These are phyloP conservation scores for Rauvolfia tetraphylla DNA, from an alignment of 257 asterid genomes.

Conservation along the genomic window DNA sequence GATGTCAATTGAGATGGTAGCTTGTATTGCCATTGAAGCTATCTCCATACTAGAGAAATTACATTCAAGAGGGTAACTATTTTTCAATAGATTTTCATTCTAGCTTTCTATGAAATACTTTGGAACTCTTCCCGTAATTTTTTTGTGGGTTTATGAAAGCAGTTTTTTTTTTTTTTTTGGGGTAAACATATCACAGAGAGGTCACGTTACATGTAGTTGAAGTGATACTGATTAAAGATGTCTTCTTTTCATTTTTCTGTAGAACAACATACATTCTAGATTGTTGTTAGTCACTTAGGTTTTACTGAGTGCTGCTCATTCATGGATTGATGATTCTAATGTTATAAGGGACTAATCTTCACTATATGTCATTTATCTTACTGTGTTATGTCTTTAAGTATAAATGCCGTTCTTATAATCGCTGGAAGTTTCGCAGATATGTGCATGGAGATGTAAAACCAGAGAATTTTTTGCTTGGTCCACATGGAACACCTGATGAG, in stretches of 20 bases:
- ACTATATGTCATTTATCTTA: background rate
- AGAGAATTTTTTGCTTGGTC: slow-evolving; percentile 73
- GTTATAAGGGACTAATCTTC: background rate
- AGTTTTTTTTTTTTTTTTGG: background rate
- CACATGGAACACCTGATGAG: slow-evolving; percentile 75
- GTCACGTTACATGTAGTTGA: no score
- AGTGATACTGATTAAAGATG: no score
- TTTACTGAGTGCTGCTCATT: no score
- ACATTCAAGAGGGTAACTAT: slow-evolving; percentile 71
- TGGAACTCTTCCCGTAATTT: background rate
- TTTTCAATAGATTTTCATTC: background rate
- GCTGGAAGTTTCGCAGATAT: slow-evolving; percentile 33
- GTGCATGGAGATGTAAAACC: slow-evolving; percentile 85
- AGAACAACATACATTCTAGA: no score
- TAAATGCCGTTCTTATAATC: background rate
- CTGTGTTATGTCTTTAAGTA: no score
- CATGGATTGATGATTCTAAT: no score
- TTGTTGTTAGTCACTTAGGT: no score
- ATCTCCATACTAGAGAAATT: slow-evolving; percentile 84
- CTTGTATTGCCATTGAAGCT: slow-evolving; percentile 92
- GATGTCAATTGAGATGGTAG: slow-evolving; percentile 86
- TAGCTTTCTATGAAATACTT: background rate
- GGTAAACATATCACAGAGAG: no score
- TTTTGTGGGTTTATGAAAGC: background rate
- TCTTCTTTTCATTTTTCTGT: no score